Conservation (phyloP, 2,329 filamentous ascomycete species). For the Alternaria alternata region DNA sequence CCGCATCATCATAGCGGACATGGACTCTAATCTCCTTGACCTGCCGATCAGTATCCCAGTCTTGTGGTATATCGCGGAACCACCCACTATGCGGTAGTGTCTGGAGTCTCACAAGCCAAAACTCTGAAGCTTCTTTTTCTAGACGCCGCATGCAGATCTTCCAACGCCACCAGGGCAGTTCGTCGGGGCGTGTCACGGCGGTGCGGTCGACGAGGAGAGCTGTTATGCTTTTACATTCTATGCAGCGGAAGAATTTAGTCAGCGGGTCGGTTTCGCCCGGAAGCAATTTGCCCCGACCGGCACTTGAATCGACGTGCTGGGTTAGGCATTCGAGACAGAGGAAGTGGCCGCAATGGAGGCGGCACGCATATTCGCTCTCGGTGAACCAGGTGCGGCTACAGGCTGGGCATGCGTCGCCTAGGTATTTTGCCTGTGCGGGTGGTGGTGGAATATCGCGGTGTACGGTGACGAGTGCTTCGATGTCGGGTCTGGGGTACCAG, state of each 20-base stretch:
- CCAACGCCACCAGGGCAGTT: conserved; percentile 17
- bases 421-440: background rate
- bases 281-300: conserved; percentile 4
- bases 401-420: conserved; percentile 3
- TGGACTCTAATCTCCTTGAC: background rate
- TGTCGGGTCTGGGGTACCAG: conserved; percentile 6
- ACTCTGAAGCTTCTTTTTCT: conserved; percentile 2
- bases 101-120: conserved; percentile 7
- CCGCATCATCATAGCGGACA: conserved; percentile 7
- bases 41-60: conserved; percentile 1
- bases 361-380: conserved; percentile 9
- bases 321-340: conserved; percentile 19
- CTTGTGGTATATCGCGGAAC: background rate
- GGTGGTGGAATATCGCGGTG: background rate
- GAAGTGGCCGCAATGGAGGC: conserved; percentile 15
- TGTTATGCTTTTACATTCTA: conserved; percentile 7
- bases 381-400: conserved; percentile 14
- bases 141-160: conserved; percentile 8
- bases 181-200: background rate
- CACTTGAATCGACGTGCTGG: conserved; percentile 3
- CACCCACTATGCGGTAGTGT: conserved; percentile 1
- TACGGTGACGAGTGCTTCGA: background rate
- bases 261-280: conserved; percentile 9
- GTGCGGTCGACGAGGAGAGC: conserved; percentile 4
- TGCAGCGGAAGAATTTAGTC: conserved; percentile 17